These are phyloP conservation scores for Penicillium aurantiogriseum DNA, from an alignment of 2,329 filamentous ascomycete genomes.

Conservation along the genomic window DNA sequence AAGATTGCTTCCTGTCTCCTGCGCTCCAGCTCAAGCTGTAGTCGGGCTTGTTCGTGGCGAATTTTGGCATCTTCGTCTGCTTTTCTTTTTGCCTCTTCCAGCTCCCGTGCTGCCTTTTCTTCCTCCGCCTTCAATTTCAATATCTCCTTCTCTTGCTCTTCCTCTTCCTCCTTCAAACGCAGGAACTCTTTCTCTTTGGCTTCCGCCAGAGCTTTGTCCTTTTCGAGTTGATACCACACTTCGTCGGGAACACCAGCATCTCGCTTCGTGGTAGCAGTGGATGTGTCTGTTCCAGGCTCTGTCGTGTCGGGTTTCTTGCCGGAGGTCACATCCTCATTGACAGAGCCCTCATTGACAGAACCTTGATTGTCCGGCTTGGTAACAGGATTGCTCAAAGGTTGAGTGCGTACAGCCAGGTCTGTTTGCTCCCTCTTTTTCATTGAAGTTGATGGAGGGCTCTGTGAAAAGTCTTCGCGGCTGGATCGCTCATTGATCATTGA, in stretches of 20 bases:
- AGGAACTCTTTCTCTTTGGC: background rate
- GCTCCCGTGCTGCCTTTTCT: background rate
- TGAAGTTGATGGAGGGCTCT: background rate
- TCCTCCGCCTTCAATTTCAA: background rate
- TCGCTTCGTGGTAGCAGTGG: constrained; percentile 3
- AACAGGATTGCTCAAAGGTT: background rate
- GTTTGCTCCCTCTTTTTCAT: background rate
- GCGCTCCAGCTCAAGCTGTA: constrained; percentile 24
- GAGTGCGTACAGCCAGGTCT: background rate
- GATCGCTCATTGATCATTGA: constrained; percentile 19
- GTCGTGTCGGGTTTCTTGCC: background rate
- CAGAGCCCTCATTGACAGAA: too few species aligned
- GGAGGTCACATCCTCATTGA: background rate
- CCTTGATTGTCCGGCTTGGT: background rate
- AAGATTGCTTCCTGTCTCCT: constrained; percentile 33
- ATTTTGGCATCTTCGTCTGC: constrained; percentile 15
- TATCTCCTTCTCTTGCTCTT: background rate
- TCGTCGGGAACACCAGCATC: constrained; percentile 27
- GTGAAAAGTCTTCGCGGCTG: background rate
- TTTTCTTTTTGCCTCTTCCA: background rate
- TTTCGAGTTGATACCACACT: constrained; percentile 25
- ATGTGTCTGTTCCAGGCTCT: background rate
- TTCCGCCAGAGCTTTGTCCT: constrained; percentile 8
- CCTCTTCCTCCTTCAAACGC: background rate
- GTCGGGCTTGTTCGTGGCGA: constrained; percentile 34